Evolutionary conservation across 2,329 filamentous ascomycete species (phyloP), one percentile per base, ranked within the genome.

Genomic region (Sphaerostilbella broomeana): DNA sequence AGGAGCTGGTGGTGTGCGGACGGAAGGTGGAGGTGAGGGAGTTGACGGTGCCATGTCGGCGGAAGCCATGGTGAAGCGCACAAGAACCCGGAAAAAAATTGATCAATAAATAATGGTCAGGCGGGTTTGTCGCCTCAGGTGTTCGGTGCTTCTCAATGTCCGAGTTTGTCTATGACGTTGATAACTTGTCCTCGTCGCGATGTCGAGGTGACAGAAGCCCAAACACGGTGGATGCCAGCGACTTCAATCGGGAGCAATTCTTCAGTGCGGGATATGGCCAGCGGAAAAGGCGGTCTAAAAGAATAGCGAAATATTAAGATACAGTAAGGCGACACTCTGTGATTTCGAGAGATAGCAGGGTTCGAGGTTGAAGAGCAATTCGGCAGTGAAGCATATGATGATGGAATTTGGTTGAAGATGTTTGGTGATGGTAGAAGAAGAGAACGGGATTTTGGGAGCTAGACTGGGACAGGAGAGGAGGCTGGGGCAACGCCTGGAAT

Each of bases 1-100:
- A 33, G 84, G 84, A 40, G 84, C 79, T 27, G 75, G 74, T 45
- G 84, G 84, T 34, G 81, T 85, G 56, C 69, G 77, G 46, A 84
- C 63, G 47, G 65, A 63, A 28, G 66, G 60, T 25, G 75, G 68
- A 47, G 77, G 78, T 35, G 80, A 75, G 48, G 82, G 81, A 29
- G 81, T 84, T 37, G 67, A 60, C 38, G 72, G 52, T 40, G 50
- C 47, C 33, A 45, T 45, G 28, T 48, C 49, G 37, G 42, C 43
- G 35, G 50, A 49, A 33, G 50, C 50, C 58, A 62, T 62, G 7
- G 37, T 55, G 50, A 49, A 21, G 19, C 5, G 1, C 4, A 24
- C 15, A 25, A 25, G n/a, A 29, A 16, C 12, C 31, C 28, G 37
- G 38, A 25, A 41, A 21, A 36, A 37, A 31, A 17, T 6, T n/a